A percentile compares a stretch with the other conserved stretches of the same genome.
phyloP scores from a whole-genome alignment of 768 basidiomycete species.

The Xanthoconium stramineum region DNA sequence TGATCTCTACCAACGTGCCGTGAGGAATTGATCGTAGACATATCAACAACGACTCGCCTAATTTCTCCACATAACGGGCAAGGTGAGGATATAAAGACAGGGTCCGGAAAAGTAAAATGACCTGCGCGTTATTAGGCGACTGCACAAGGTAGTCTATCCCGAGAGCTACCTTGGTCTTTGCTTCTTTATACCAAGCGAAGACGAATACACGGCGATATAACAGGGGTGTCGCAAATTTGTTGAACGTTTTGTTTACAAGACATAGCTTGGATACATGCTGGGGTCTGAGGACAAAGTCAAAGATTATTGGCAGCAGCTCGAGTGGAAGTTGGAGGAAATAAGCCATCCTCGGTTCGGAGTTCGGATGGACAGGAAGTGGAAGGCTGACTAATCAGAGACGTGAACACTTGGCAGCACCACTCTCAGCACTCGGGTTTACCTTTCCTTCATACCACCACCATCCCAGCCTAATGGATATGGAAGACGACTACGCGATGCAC shows the following conservation, averaged over 20 bases:
- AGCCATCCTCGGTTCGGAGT: slow-evolving; percentile 25
- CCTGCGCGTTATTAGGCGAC: slow-evolving; percentile 36
- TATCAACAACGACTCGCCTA: slow-evolving; percentile 45
- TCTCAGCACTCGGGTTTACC: not conserved
- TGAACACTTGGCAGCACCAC: not conserved
- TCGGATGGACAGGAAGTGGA: not conserved
- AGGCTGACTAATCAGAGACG: slow-evolving; percentile 25
- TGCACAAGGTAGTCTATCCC: not conserved
- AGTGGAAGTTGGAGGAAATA: slow-evolving; percentile 58
- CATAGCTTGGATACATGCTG: slow-evolving; percentile 50
- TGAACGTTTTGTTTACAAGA: slow-evolving; percentile 57
- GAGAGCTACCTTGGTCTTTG: slow-evolving; percentile 52
- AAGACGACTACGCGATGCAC: slow-evolving; percentile 34
- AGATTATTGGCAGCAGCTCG: slow-evolving; percentile 58
- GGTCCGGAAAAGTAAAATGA: slow-evolving; percentile 58
- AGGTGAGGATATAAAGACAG: slow-evolving; percentile 53
- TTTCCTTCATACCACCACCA: slow-evolving; percentile 28
- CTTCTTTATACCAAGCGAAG: slow-evolving; percentile 68
- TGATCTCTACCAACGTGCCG: slow-evolving; percentile 48
- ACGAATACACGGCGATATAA: slow-evolving; percentile 62
- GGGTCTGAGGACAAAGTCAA: slow-evolving; percentile 49
- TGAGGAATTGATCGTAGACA: slow-evolving; percentile 3
- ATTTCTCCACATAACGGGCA: slow-evolving; percentile 51
- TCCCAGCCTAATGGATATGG: slow-evolving; percentile 26
- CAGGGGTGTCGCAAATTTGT: slow-evolving; percentile 43